Base-by-base conservation (phyloP, 495 filamentous ascomycete species). In the Sporormia fimetaria region DNA sequence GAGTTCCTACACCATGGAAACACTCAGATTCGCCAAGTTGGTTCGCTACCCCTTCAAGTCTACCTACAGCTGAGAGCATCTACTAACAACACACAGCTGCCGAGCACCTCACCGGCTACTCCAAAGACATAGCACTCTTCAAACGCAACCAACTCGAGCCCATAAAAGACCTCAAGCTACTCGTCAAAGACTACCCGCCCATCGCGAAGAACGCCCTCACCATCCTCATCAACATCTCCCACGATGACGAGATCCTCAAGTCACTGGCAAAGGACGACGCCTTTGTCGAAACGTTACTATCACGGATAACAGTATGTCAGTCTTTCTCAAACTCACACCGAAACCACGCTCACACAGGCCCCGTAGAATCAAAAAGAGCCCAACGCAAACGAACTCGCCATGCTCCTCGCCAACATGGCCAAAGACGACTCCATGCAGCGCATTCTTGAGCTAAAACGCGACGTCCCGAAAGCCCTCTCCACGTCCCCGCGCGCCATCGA, bases 131-230 rank as follows among this genome's bases (percentile, higher is more conserved):
- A 0, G 59, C 64, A 2, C 72, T 98, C 6, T 98, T 98, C 68
- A 95, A 93, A 61, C 70, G 69, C 6, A 68, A 83, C 4, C 68
- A 86, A 38, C 63, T 92, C n/a, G 61, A 73, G 27, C 87, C 90
- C 0, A 63, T 96, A 20, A 83, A 80, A 50, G 81, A 95, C 54
- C 66, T 96, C 36, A 98, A 94, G 60, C 70, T 93, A n/a, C 61
- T 96, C 15, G 73, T 88, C 16, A 74, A 73, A 49, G 88, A 96
- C 56, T 76, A 87, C 53, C 65, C 72, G 85, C 73, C 80, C 52
- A 94, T 94, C 43, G 81, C 88, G 15, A 84, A 86, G 52, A 80
- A 94, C 70, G 88, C 80, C n/a, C 61, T 96, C 42, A 90, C 76
- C 7, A 94, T 95, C 35, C 71, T 98, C 28, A 77, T 96, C 58